Evolutionary conservation across 2,329 filamentous ascomycete genomes (phyloP), one percentile per base, ranked within the genome.

Genomic region (Trichoderma harzianum): DNA sequence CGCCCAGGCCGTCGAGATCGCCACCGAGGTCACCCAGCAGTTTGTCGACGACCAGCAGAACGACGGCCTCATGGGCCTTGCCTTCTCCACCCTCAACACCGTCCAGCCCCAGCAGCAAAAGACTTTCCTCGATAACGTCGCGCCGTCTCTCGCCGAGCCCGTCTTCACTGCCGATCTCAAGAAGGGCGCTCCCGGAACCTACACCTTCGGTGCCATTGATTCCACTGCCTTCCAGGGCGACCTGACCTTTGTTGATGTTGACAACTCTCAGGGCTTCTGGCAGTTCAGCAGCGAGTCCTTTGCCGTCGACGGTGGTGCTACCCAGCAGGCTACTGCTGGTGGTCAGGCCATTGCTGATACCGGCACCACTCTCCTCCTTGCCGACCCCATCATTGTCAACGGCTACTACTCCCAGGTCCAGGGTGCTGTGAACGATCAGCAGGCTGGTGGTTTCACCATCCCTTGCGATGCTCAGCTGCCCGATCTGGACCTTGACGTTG

Each of bases 41-140:
- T 93, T 93, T 79, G 79, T 88, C 47, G 70, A 84, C 39, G 89
- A 92, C 77, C 84, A 84, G n/a, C 82, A 84, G 74, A 90, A 86
- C 74, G 90, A 91, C 78, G 91, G 91, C n/a, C 86, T 93, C 6
- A 83, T 93, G 30, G 91, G 92, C 12, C 86, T 93, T 30, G 91
- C 87, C 10, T 93, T 91, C 78, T 87, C 86, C 71, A 84, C 80
- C 51, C 84, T 92, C 78, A 93, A 92, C 78, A 90, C 88, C 2
- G 87, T 92, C 72, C 78, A 85, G 77, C 91, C 91, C 1, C 82
- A 84, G 18, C 82, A 84, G 74, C 90, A 92, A 75, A 90, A 90
- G 81, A 93, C 91, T 12, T 94, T 93, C 80, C 93, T 93, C 78
- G 90, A 92, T 77, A 93, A 92, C 78, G 83, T 92, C 75, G 87